Percentiles rank a stretch among this genome's conserved stretches.
Conservation (phyloP, 1,284 basidiomycete species). For the Xerocomus nothofagi region DNA sequence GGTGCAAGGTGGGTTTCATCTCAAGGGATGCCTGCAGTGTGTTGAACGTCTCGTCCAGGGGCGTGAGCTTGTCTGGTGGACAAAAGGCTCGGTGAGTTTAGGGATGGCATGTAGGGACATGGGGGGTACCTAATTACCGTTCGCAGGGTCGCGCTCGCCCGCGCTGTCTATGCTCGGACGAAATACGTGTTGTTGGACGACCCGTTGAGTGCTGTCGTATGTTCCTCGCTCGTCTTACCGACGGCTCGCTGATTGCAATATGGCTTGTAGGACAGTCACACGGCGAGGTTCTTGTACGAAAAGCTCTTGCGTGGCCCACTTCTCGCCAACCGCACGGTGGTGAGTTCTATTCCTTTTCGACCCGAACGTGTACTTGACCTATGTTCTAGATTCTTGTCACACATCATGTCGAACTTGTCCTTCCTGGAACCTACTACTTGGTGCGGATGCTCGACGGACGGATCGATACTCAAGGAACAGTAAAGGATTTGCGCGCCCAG, state of each 20-base stretch:
- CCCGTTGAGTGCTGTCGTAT: conserved; percentile 55
- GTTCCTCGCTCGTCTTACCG: background rate
- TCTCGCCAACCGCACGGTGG: conserved; percentile 56
- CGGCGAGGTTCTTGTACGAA: conserved; percentile 56
- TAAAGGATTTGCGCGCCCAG: conserved; percentile 47
- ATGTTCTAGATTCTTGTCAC: conserved; percentile 53
- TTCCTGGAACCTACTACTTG: conserved; percentile 56
- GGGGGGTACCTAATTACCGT: background rate
- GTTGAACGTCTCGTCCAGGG: conserved; percentile 27
- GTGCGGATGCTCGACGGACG: conserved; percentile 63
- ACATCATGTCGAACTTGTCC: conserved; percentile 62
- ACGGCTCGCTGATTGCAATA: background rate
- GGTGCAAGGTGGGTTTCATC: conserved; percentile 31
- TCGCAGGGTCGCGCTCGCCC: conserved; percentile 52
- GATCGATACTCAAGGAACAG: conserved; percentile 55
- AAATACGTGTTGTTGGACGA: conserved; percentile 59
- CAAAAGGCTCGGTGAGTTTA: conserved; percentile 48
- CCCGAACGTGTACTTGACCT: background rate
- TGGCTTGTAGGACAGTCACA: conserved; percentile 54
- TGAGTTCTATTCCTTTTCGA: conserved; percentile 29
- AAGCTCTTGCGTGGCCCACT: conserved; percentile 55
- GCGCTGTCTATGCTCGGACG: conserved; percentile 53
- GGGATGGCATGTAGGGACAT: background rate
- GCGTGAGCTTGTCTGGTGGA: conserved; percentile 52
- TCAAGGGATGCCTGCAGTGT: background rate